These are phyloP conservation scores for Cryptosporidium sp. DNA, from an alignment of 169 alveolate genomes.

Conservation along the genomic window DNA sequence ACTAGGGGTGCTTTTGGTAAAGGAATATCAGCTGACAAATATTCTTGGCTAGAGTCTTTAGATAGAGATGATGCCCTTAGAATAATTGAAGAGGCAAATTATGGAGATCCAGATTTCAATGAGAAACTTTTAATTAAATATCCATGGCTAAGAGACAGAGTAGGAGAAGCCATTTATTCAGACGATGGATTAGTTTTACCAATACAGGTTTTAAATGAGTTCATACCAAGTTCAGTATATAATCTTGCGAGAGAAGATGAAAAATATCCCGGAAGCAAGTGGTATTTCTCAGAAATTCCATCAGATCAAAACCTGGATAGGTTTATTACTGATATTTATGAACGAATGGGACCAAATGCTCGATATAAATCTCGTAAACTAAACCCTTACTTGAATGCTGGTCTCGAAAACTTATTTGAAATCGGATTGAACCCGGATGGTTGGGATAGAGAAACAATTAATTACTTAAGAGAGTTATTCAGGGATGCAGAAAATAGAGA, in stretches of 20 bases:
- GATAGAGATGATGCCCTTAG: constrained; percentile 48
- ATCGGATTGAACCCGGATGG: background rate
- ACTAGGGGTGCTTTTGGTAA: constrained; percentile 26
- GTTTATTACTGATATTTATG: constrained; percentile 33
- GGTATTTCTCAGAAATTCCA: constrained; percentile 73
- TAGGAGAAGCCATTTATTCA: constrained; percentile 19
- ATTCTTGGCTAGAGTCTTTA: constrained; percentile 53
- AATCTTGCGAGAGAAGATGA: constrained; percentile 22
- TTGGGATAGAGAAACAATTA: constrained; percentile 67
- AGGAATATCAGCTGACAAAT: constrained; percentile 32
- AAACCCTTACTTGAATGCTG: background rate
- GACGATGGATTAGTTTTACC: constrained; percentile 52
- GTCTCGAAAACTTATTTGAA: constrained; percentile 4
- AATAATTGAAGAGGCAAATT: constrained; percentile 19
- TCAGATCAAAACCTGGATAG: constrained; percentile 35
- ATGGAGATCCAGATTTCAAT: constrained; percentile 33
- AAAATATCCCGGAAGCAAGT: constrained; percentile 35
- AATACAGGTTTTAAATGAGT: constrained; percentile 58
- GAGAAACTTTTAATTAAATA: constrained; percentile 21
- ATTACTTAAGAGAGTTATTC: constrained; percentile 52
- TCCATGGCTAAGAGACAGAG: constrained; percentile 69
- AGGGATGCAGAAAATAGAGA: constrained; percentile 69
- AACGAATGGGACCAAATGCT: background rate
- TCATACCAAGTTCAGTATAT: constrained; percentile 31
- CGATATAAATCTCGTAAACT: background rate